These are phyloP conservation scores for Phytophthora quininea DNA, from an alignment of 352 stramenopile genomes.

Conservation along the genomic window DNA sequence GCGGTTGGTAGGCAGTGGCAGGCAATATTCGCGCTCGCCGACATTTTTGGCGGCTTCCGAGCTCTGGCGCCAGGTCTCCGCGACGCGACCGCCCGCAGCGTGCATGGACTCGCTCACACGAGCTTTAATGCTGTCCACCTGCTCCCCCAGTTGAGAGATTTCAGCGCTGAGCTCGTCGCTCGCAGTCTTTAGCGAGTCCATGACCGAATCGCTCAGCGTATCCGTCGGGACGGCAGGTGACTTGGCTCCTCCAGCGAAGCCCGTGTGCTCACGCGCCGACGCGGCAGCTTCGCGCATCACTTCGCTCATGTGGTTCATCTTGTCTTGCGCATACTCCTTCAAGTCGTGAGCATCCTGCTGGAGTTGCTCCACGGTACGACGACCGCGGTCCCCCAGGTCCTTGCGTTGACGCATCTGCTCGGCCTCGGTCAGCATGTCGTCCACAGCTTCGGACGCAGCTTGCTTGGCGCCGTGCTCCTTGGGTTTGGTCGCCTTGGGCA, in stretches of 20 bases:
- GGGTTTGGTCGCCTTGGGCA: slow-evolving; percentile 25
- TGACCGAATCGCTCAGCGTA: slow-evolving; percentile 30
- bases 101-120: slow-evolving; percentile 60
- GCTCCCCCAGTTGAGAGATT: slow-evolving; percentile 32
- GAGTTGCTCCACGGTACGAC: slow-evolving; percentile 44
- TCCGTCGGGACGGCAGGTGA: slow-evolving; percentile 28
- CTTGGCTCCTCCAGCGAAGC: slow-evolving; percentile 2
- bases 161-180: slow-evolving; percentile 46
- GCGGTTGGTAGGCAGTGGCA: slow-evolving; percentile 48
- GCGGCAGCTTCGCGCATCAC: slow-evolving; percentile 40
- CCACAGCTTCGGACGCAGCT: slow-evolving; percentile 16
- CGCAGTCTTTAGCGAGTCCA: slow-evolving; percentile 38
- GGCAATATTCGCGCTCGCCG: slow-evolving; percentile 54
- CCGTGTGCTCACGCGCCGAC: slow-evolving; percentile 24
- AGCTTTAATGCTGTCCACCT: slow-evolving; percentile 54
- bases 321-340: slow-evolving; percentile 49
- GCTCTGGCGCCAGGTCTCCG: slow-evolving; percentile 66
- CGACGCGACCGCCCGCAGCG: slow-evolving; percentile 35
- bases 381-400: slow-evolving; percentile 24
- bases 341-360: slow-evolving; percentile 50
- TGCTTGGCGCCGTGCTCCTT: slow-evolving; percentile 28
- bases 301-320: slow-evolving; percentile 54
- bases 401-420: slow-evolving; percentile 26
- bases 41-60: slow-evolving; percentile 54
- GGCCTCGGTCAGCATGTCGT: slow-evolving; percentile 34